Percentiles rank a stretch among this genome's conserved stretches.
Evolutionary conservation across 2,329 filamentous ascomycete genomes (phyloP).

Genomic region (Raffaelea ambrosiae): DNA sequence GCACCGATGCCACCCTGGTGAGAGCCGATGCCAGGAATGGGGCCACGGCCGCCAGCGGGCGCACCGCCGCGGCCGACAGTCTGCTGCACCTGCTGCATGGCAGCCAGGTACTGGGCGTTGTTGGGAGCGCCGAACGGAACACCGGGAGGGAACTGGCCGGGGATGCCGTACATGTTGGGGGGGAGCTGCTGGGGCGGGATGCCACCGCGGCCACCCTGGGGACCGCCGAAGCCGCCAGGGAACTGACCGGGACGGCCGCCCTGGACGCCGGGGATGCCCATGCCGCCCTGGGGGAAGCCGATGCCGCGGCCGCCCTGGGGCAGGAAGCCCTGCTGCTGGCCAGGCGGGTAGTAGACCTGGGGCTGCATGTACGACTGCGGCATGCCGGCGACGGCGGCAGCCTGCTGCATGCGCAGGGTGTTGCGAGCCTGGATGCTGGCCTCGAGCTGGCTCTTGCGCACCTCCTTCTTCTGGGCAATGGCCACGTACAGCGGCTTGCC

Average conservation of each 20-base stretch:
- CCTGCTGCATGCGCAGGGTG: conserved; percentile 97
- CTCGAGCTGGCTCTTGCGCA: conserved; percentile 98
- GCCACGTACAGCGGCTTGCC: conserved; percentile 97
- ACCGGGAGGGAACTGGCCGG: conserved; percentile 69
- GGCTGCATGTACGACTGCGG: conserved; percentile 81
- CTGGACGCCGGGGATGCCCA: conserved; percentile 63
- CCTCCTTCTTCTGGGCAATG: conserved; percentile 97
- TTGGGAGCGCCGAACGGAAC: conserved; percentile 68
- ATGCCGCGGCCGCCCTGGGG: conserved; percentile 55
- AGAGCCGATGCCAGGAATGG: conserved; percentile 54
- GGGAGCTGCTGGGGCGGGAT: conserved; percentile 77
- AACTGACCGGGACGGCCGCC: conserved; percentile 81
- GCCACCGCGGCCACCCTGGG: conserved; percentile 80
- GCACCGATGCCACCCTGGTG: conserved; percentile 48
- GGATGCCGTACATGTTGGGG: conserved; percentile 76
- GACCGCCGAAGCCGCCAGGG: conserved; percentile 64
- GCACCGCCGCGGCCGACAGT: conserved; percentile 52
- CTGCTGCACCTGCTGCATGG: conserved; percentile 70
- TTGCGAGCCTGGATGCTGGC: conserved; percentile 98
- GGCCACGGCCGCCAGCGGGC: conserved; percentile 61
- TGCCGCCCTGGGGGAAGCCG: conserved; percentile 55
- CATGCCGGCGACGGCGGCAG: conserved; percentile 82
- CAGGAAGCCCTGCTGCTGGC: conserved; percentile 65
- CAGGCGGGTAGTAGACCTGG: conserved; percentile 85
- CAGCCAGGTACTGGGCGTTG: conserved; percentile 70